phyloP scores from a whole-genome alignment of 257 asterid genomes.

The Leptodermis oblonga region DNA sequence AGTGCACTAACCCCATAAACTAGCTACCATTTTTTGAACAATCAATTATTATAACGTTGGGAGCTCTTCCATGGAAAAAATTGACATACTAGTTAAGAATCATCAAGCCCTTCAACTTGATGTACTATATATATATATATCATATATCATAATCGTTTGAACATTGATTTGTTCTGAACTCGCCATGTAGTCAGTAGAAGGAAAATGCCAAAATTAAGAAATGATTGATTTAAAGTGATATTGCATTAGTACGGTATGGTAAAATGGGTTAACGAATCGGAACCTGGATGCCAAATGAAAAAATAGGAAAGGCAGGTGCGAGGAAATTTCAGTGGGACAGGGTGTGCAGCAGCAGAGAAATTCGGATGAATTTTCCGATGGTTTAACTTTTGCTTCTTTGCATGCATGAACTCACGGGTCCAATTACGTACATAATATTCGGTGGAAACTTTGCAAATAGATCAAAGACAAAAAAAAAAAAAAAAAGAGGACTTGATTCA shows the following conservation, averaged over 20 bases:
- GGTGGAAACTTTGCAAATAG: too few relatives aligned
- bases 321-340: slow-evolving; percentile 13
- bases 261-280: neutral
- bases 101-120: too few relatives aligned
- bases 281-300: neutral
- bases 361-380: neutral
- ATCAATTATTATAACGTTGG: too few relatives aligned
- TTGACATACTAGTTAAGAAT: too few relatives aligned
- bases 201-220: too few relatives aligned
- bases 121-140: too few relatives aligned
- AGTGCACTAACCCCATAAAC: neutral
- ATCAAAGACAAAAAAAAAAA: neutral
- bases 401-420: neutral
- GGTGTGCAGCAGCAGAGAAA: too few relatives aligned
- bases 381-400: slow-evolving; percentile 1
- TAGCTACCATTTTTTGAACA: neutral
- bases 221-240: too few relatives aligned
- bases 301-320: neutral
- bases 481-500: neutral
- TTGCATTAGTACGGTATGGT: neutral
- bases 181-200: too few relatives aligned
- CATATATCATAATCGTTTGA: too few relatives aligned
- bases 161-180: too few relatives aligned
- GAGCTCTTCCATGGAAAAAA: too few relatives aligned
- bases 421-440: neutral